These are phyloP conservation scores for Fusarium nodosum DNA, from an alignment of 2,329 filamentous ascomycete genomes.

Conservation along the genomic window DNA sequence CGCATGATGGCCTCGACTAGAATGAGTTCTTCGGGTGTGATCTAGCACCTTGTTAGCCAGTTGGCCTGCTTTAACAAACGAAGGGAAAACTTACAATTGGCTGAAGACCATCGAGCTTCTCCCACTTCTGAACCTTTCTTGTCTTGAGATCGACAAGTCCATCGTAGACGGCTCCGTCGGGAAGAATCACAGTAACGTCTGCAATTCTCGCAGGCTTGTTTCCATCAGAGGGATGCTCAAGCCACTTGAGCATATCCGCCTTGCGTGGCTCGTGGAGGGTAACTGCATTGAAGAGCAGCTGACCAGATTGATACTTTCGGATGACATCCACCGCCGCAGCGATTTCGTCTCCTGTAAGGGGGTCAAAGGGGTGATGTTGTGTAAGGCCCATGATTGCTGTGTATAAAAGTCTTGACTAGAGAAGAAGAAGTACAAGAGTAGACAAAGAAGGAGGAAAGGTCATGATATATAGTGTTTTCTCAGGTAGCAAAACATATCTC, in stretches of 20 bases:
- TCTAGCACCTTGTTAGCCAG: conserved; percentile 63
- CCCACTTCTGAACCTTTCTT: conserved; percentile 79
- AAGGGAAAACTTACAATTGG: conserved; percentile 71
- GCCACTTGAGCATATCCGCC: conserved; percentile 84
- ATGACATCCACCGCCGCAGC: conserved; percentile 76
- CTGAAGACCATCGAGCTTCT: conserved; percentile 80
- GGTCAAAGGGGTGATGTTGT: conserved; percentile 49
- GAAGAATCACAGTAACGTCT: conserved; percentile 85
- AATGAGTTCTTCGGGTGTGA: conserved; percentile 91
- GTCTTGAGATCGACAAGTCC: conserved; percentile 80
- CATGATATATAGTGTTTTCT: conserved; percentile 36
- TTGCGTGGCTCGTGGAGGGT: conserved; percentile 89
- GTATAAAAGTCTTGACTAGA: not conserved
- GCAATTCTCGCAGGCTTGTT: conserved; percentile 78
- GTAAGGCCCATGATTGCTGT: conserved; percentile 30
- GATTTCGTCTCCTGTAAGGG: conserved; percentile 74
- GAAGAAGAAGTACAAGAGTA: not conserved
- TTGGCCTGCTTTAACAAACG: not conserved
- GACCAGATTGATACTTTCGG: conserved; percentile 72
- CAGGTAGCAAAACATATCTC: conserved; percentile 3
- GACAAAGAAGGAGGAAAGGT: not conserved
- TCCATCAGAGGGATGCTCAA: conserved; percentile 72
- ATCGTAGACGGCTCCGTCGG: conserved; percentile 84
- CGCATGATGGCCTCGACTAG: conserved; percentile 82
- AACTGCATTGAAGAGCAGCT: conserved; percentile 88